These are phyloP conservation scores for Rhodofomes roseus DNA, from an alignment of 1,284 basidiomycete species.

Conservation along the genomic window DNA sequence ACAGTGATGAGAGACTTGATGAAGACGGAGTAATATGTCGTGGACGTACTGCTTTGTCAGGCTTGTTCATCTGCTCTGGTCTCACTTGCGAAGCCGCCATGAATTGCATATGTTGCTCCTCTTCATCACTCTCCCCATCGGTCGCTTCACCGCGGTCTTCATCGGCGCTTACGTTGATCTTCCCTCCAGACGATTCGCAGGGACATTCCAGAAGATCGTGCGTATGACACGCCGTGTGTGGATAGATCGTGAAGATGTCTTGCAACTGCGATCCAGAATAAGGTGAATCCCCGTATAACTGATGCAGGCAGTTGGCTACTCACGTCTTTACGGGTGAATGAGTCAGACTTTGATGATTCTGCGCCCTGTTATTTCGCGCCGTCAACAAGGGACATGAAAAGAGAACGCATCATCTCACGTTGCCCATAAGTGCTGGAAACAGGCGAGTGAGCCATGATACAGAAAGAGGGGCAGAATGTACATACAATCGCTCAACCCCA, in stretches of 20 bases:
- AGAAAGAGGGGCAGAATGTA: constrained; percentile 9
- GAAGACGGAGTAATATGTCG: too few relatives aligned
- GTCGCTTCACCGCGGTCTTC: constrained; percentile 21
- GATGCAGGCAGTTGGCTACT: constrained; percentile 18
- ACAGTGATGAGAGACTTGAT: background rate
- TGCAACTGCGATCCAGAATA: constrained; percentile 49
- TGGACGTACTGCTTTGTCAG: constrained; percentile 49
- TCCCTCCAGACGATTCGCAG: constrained; percentile 42
- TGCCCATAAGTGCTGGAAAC: constrained; percentile 58
- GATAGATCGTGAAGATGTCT: constrained; percentile 88
- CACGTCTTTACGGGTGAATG: constrained; percentile 88
- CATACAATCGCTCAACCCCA: constrained; percentile 85
- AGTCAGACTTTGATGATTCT: constrained; percentile 68
- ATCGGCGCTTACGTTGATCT: constrained; percentile 14
- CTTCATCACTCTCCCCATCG: constrained; percentile 31
- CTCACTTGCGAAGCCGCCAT: constrained; percentile 71
- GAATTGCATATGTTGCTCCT: constrained; percentile 49
- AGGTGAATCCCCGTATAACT: background rate
- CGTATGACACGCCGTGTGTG: constrained; percentile 83
- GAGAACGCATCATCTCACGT: constrained; percentile 33
- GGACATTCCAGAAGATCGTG: constrained; percentile 83
- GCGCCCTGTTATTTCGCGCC: constrained; percentile 35
- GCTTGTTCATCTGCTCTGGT: constrained; percentile 41
- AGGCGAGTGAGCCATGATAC: background rate
- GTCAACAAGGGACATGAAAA: constrained; percentile 8